phyloP scores from a whole-genome alignment of 371 early-diverging fungal genomes.

The Actinomucor elegans region DNA sequence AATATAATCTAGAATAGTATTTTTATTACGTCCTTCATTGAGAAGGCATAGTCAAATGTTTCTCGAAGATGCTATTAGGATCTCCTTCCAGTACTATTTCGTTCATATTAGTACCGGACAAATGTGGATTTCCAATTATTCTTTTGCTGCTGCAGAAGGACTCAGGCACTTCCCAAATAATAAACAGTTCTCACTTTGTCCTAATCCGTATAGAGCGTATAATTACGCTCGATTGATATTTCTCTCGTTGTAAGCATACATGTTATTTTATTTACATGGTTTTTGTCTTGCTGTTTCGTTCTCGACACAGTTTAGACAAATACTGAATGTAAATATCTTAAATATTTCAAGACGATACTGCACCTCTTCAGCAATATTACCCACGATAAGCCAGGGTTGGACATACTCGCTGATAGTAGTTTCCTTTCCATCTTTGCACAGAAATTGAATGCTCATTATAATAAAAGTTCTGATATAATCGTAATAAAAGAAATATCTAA shows the following conservation, averaged over 20 bases:
- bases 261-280: background rate
- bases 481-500: conserved; percentile 1
- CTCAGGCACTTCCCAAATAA: conserved; percentile 21
- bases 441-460: background rate
- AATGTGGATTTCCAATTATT: conserved; percentile 17
- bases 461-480: background rate
- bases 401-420: background rate
- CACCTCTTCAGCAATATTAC: background rate
- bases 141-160: conserved; percentile 17
- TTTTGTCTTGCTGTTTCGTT: background rate
- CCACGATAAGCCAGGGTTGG: background rate
- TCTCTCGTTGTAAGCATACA: too few relatives aligned
- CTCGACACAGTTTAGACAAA: background rate
- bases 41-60: too few relatives aligned
- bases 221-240: too few relatives aligned
- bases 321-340: background rate
- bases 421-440: background rate
- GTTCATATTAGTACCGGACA: conserved; percentile 23
- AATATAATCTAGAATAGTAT: too few relatives aligned
- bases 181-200: conserved; percentile 23
- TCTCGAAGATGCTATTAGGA: conserved; percentile 21
- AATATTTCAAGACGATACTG: background rate
- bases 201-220: conserved; percentile 25
- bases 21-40: too few relatives aligned
- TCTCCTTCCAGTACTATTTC: conserved; percentile 21